Percentiles rank a stretch among this genome's conserved stretches.
Evolutionary conservation across 2,329 filamentous ascomycete species (phyloP).

Genomic region (Stagonosporopsis tanaceti): DNA sequence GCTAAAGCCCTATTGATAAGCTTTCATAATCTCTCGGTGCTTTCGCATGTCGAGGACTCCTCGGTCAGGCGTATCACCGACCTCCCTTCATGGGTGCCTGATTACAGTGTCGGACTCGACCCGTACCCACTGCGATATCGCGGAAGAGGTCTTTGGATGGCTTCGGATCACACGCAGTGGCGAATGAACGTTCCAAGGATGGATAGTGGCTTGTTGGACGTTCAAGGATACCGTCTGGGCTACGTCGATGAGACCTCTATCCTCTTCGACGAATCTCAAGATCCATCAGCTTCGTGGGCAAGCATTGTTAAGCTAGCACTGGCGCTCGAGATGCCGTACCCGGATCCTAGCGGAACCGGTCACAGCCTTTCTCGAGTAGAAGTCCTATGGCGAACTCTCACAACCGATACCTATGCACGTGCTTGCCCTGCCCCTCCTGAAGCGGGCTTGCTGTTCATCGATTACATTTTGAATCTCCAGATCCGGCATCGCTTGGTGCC

Average conservation of each 20-base stretch:
- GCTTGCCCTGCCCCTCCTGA: too few relatives aligned
- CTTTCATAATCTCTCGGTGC: constrained; percentile 28
- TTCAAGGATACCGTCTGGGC: constrained; percentile 32
- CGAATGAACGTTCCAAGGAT: constrained; percentile 19
- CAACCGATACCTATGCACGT: too few relatives aligned
- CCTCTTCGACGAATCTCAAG: background rate
- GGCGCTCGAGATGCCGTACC: too few relatives aligned
- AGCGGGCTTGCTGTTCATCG: too few relatives aligned
- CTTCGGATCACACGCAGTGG: constrained; percentile 26
- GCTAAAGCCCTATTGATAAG: constrained; percentile 28
- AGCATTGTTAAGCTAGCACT: too few relatives aligned
- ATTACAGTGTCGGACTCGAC: constrained; percentile 32
- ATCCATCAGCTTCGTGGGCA: too few relatives aligned
- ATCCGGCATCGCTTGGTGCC: too few relatives aligned
- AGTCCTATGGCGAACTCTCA: too few relatives aligned
- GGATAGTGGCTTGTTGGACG: constrained; percentile 26
- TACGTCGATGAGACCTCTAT: constrained; percentile 24
- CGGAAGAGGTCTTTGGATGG: constrained; percentile 26
- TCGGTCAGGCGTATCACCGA: constrained; percentile 23
- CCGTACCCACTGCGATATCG: constrained; percentile 37
- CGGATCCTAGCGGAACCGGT: too few relatives aligned
- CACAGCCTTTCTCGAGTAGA: too few relatives aligned
- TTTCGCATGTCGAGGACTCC: constrained; percentile 36
- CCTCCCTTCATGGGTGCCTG: constrained; percentile 41
- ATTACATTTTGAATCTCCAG: too few relatives aligned